phyloP scores from a whole-genome alignment of 441 rosid genomes.

The Erysimum cheiri region DNA sequence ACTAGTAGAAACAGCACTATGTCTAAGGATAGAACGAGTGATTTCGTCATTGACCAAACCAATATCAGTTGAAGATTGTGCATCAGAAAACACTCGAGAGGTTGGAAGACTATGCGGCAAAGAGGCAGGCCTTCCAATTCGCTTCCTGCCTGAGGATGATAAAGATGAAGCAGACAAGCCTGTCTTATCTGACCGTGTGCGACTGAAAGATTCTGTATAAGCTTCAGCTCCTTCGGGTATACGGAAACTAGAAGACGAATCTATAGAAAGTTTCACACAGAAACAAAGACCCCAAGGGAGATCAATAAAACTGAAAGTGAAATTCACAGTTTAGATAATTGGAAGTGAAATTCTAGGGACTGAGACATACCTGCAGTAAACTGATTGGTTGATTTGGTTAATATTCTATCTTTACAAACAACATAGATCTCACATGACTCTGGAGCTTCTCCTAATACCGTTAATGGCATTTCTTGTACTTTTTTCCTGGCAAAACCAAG shows the following conservation, averaged over 20 bases:
- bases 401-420: slow-evolving; percentile 52
- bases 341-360: neutral
- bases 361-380: slow-evolving; percentile 44
- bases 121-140: slow-evolving; percentile 45
- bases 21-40: slow-evolving; percentile 36
- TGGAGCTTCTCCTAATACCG: slow-evolving; percentile 61
- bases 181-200: slow-evolving; percentile 43
- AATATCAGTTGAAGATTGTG: slow-evolving; percentile 38
- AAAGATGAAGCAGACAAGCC: slow-evolving; percentile 46
- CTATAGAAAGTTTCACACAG: slow-evolving; percentile 44
- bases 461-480: slow-evolving; percentile 62
- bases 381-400: slow-evolving; percentile 55
- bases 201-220: slow-evolving; percentile 45
- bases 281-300: slow-evolving; percentile 9
- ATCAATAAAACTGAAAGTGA: neutral
- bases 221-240: slow-evolving; percentile 43
- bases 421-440: slow-evolving; percentile 58
- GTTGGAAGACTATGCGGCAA: slow-evolving; percentile 46
- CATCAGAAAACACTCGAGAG: slow-evolving; percentile 45
- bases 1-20: slow-evolving; percentile 35
- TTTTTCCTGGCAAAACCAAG: slow-evolving; percentile 51
- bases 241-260: slow-evolving; percentile 43
- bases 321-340: neutral
- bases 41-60: slow-evolving; percentile 44
- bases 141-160: slow-evolving; percentile 45